These are phyloP conservation scores for Gossypium bickii DNA, from an alignment of 345 rosid genomes.

Conservation along the genomic window DNA sequence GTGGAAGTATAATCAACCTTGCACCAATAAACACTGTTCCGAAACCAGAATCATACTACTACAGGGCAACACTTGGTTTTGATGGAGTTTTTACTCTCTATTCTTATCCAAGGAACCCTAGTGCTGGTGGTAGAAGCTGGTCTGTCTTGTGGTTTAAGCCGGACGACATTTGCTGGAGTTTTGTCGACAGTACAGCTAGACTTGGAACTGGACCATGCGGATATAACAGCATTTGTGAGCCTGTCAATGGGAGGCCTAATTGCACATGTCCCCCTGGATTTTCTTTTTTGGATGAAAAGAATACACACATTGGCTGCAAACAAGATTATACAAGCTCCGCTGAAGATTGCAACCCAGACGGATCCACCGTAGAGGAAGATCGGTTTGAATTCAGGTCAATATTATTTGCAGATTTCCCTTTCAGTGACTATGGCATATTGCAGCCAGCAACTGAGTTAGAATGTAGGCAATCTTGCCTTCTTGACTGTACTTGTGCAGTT, in stretches of 20 bases:
- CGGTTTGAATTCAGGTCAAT: conserved; percentile 1
- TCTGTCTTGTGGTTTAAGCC: neutral
- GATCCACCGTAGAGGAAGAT: neutral
- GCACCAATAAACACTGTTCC: neutral
- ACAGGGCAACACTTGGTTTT: conserved; percentile 13
- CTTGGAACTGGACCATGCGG: conserved; percentile 18
- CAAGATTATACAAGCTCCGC: conserved; percentile 9
- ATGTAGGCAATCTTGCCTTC: conserved; percentile 13
- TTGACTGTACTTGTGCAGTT: conserved; percentile 17
- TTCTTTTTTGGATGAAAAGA: conserved; percentile 1
- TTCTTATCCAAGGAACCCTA: neutral
- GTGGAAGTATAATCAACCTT: neutral
- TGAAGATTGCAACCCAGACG: conserved; percentile 7
- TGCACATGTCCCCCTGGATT: conserved; percentile 16
- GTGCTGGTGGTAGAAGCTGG: neutral
- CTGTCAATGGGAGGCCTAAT: neutral
- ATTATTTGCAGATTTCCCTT: conserved; percentile 3
- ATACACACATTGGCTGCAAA: conserved; percentile 9
- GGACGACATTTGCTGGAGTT: neutral
- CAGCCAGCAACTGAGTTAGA: neutral
- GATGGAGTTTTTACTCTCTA: conserved; percentile 14
- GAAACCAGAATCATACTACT: neutral
- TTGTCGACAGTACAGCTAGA: neutral
- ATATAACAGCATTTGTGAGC: conserved; percentile 10
- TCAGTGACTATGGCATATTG: conserved; percentile 1